Conservation (phyloP, 768 basidiomycete genomes). For the Boletus reticuloceps region DNA sequence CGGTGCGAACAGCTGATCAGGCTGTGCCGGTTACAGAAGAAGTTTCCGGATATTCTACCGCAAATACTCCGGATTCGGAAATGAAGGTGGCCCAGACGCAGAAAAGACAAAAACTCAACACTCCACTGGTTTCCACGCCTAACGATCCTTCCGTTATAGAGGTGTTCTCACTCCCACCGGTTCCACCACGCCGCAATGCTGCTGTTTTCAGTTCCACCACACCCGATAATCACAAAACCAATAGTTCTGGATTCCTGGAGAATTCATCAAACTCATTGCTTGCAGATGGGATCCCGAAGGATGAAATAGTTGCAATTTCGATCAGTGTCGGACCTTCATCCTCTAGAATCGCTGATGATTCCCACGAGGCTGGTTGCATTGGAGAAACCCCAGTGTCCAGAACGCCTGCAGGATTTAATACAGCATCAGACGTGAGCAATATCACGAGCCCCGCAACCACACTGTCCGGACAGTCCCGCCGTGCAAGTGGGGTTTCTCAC, state of each 20-base stretch:
- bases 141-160: neutral
- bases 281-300: neutral
- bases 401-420: slow-evolving; percentile 9
- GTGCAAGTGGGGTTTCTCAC: neutral
- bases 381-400: neutral
- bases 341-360: neutral
- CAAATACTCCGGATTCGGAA: neutral
- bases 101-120: neutral
- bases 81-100: neutral
- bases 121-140: neutral
- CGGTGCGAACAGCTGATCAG: neutral
- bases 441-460: slow-evolving; percentile 21
- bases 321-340: neutral
- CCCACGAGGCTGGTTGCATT: neutral
- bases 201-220: slow-evolving; percentile 5
- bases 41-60: neutral
- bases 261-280: neutral
- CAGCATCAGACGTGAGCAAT: slow-evolving; percentile 7
- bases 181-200: neutral
- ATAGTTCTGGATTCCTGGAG: neutral
- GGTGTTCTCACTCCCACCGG: neutral
- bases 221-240: slow-evolving; percentile 7
- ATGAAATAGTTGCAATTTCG: neutral
- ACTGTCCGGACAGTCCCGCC: neutral
- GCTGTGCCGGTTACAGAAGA: slow-evolving; percentile 2